Conservation (phyloP, 2,329 filamentous ascomycete species). For the Penicillium sp. region DNA sequence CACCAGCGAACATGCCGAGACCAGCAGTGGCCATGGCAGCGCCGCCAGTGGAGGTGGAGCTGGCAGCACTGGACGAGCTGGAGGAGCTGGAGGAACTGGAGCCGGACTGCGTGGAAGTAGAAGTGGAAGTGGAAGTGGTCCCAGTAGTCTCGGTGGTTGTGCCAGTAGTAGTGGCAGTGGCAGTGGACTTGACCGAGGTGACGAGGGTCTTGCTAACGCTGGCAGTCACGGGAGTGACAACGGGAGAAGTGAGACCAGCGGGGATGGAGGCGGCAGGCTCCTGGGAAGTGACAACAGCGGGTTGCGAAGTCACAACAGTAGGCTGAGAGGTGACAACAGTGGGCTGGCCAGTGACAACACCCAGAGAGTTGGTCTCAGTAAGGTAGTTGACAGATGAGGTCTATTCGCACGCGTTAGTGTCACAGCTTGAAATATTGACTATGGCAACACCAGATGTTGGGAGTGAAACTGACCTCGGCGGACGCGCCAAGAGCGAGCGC, state of each 20-base stretch:
- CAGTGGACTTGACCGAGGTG: conserved; percentile 13
- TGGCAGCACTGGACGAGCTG: conserved; percentile 7
- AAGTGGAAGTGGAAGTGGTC: conserved; percentile 17
- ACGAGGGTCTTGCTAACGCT: conserved; percentile 23
- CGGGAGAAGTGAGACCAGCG: conserved; percentile 36
- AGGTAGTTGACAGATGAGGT: conserved; percentile 44
- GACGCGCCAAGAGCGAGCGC: conserved; percentile 40
- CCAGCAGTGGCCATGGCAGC: conserved; percentile 38
- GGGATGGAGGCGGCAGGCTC: conserved; percentile 42
- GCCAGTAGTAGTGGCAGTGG: conserved; percentile 22
- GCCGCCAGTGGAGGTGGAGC: conserved; percentile 29
- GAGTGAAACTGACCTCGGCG: conserved; percentile 19
- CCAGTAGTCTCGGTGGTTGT: conserved; percentile 11
- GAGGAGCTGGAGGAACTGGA: not conserved
- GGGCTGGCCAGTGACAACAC: conserved; percentile 52
- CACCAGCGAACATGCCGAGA: conserved; percentile 42
- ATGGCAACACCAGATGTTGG: not conserved
- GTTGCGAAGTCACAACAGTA: conserved; percentile 31
- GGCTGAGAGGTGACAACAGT: conserved; percentile 31
- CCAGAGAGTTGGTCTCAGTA: conserved; percentile 49
- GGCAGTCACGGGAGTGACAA: conserved; percentile 23
- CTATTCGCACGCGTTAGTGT: conserved; percentile 26
- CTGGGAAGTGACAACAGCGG: conserved; percentile 31
- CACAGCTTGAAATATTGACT: not conserved
- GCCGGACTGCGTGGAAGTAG: conserved; percentile 12